A percentile compares a stretch with the other conserved stretches of the same genome.
Evolutionary conservation across 345 rosid species (phyloP).

Genomic region (Brassica nigra): DNA sequence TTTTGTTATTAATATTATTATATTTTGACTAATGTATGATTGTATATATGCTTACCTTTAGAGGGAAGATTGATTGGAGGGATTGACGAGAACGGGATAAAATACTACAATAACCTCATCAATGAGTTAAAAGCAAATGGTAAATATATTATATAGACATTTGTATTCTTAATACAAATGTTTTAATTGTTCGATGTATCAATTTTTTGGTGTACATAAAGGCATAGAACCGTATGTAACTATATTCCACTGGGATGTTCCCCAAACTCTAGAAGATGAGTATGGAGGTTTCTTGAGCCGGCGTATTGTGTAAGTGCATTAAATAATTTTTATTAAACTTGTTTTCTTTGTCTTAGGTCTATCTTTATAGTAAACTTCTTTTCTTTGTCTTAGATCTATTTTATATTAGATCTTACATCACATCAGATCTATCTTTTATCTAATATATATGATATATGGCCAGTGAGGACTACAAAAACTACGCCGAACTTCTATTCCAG

Average conservation of each 20-base stretch:
- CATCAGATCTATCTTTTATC: background rate
- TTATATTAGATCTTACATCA: background rate
- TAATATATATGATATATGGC: background rate
- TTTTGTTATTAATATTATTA: background rate
- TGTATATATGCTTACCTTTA: background rate
- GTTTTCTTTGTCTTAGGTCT: background rate
- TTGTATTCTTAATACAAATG: too few relatives aligned
- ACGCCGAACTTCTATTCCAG: background rate
- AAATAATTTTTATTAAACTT: background rate
- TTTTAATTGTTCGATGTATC: too few relatives aligned
- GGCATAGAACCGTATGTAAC: slow-evolving; percentile 42
- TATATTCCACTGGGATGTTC: slow-evolving; percentile 42
- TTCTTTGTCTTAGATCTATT: background rate
- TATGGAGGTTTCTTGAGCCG: slow-evolving; percentile 36
- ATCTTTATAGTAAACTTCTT: too few relatives aligned
- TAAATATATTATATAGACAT: too few relatives aligned
- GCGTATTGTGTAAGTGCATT: slow-evolving; percentile 35
- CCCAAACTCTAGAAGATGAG: slow-evolving; percentile 37
- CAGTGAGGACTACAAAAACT: slow-evolving; percentile 1
- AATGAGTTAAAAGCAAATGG: slow-evolving; percentile 9
- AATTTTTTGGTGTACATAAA: background rate
- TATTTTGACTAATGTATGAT: background rate
- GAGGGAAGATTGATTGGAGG: slow-evolving; percentile 51
- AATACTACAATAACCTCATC: slow-evolving; percentile 50
- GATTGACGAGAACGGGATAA: slow-evolving; percentile 45